Base-by-base conservation (phyloP, 768 basidiomycete species). In the Lyophyllum semitale region DNA sequence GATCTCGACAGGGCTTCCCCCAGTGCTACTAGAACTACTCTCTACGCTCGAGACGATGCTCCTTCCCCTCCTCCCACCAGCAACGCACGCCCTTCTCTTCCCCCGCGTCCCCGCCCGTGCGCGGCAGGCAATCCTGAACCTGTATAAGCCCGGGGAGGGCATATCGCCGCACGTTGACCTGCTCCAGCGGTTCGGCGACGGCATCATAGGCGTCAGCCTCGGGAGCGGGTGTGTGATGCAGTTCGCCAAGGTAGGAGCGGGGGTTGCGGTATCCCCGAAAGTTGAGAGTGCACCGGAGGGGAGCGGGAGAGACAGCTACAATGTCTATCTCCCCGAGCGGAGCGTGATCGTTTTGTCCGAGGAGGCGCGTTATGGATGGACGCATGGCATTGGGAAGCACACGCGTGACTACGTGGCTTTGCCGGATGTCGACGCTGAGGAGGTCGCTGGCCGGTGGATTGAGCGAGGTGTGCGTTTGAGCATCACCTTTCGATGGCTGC, bases 81-180 rank as follows among this genome's bases (percentile, higher is more conserved):
- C 74, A 25, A 79, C 76, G 0, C 78, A 87, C 58, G 63, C 68
- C 7, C 74, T 91, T 18, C 76, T 93, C 22, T 93, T 93, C 63
- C 86, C 88, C 1, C 55, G 57, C 5, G 60, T 64, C 41, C 71
- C 78, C 27, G 68, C 71, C 23, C 66, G 63, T 41, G 87, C 91
- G 0, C 80, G 93, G 25, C 95, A 98, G 66, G 91, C 85, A 1
- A 98, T 98, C 53, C 61, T 98, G 49, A 98, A 98, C 67, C 75
- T 95, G 1, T 98, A 98, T 68, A 73, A 74, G 20, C 92, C 94
- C 0, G 95, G 95, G 7, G 85, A 94, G 67, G 95, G 95, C 11
- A 98, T 98, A 60, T 76, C 85, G 0, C 82, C 92, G 0, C 95
- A 98, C 62, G 81, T 98, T 40, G 95, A 98, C 66, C 77, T 98